These are phyloP conservation scores for Thielaviopsis musarum DNA, from an alignment of 2,329 filamentous ascomycete genomes.

Conservation along the genomic window DNA sequence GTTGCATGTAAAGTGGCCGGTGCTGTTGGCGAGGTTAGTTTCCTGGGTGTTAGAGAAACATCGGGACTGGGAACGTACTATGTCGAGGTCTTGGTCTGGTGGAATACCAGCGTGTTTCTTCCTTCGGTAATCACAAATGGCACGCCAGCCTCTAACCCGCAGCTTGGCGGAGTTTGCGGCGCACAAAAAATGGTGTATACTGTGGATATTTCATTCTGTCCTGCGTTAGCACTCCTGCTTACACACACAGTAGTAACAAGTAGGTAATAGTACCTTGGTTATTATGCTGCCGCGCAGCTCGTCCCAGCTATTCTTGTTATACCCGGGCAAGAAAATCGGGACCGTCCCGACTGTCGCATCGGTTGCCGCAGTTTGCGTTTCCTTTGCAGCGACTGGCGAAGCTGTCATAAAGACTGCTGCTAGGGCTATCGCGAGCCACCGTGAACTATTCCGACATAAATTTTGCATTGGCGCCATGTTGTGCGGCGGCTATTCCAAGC, in stretches of 20 bases:
- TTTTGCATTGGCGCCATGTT: not conserved
- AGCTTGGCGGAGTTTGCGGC: slow-evolving; percentile 23
- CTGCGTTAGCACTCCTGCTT: slow-evolving; percentile 2
- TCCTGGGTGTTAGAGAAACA: not conserved
- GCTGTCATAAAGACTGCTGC: not conserved
- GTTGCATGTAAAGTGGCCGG: slow-evolving; percentile 27
- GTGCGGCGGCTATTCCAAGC: not conserved
- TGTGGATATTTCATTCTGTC: slow-evolving; percentile 24
- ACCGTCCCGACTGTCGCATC: not conserved
- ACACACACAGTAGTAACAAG: too few species aligned
- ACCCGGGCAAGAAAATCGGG: slow-evolving; percentile 25
- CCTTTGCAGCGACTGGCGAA: not conserved
- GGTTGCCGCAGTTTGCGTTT: not conserved
- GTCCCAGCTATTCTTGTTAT: slow-evolving; percentile 26
- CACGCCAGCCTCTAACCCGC: slow-evolving; percentile 28
- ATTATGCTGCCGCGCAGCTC: slow-evolving; percentile 29
- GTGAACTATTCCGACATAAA: not conserved
- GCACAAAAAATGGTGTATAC: slow-evolving; percentile 34
- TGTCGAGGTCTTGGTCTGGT: slow-evolving; percentile 26
- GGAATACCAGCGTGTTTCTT: slow-evolving; percentile 26
- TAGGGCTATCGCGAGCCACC: not conserved
- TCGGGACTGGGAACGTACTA: slow-evolving; percentile 20
- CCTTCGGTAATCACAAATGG: slow-evolving; percentile 32
- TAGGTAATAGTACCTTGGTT: slow-evolving; percentile 20
- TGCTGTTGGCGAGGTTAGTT: slow-evolving; percentile 18